Percentiles rank a stretch among this genome's conserved stretches.
Evolutionary conservation across 2,329 filamentous ascomycete genomes (phyloP).

Genomic region (Calonectria leucothoes): DNA sequence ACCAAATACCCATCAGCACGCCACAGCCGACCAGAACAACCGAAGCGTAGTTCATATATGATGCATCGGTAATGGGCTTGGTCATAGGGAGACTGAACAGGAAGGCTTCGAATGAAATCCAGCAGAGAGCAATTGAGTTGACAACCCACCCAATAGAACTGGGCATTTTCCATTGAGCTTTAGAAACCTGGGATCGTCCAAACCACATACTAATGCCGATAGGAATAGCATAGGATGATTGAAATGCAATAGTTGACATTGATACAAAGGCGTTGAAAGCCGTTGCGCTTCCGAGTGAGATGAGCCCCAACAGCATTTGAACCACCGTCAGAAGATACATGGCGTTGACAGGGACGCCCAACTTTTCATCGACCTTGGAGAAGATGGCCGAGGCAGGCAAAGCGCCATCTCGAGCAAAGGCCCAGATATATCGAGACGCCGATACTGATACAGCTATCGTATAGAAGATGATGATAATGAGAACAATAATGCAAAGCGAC

Average conservation of each 20-base stretch:
- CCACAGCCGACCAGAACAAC: not conserved
- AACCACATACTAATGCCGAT: not conserved
- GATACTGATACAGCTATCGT: not conserved
- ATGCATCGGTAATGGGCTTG: not conserved
- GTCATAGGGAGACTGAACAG: not conserved
- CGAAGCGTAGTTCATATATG: not conserved
- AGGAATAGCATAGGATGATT: not conserved
- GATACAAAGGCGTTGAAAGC: not conserved
- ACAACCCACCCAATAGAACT: not conserved
- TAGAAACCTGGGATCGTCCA: not conserved
- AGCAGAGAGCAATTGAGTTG: not conserved
- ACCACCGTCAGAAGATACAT: not conserved
- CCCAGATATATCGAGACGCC: not conserved
- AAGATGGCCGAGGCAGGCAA: not conserved
- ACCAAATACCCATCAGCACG: not conserved
- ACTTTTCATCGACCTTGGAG: not conserved
- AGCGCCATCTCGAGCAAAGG: too few relatives aligned
- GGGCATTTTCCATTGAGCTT: not conserved
- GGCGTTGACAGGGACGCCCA: not conserved
- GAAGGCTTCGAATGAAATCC: not conserved
- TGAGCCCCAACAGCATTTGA: not conserved
- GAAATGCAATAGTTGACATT: not conserved
- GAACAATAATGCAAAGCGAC: conserved; percentile 57
- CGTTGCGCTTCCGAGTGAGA: not conserved
- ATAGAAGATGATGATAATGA: not conserved